Conservation (phyloP, 345 rosid species). For the Geranium rotundifolium region DNA sequence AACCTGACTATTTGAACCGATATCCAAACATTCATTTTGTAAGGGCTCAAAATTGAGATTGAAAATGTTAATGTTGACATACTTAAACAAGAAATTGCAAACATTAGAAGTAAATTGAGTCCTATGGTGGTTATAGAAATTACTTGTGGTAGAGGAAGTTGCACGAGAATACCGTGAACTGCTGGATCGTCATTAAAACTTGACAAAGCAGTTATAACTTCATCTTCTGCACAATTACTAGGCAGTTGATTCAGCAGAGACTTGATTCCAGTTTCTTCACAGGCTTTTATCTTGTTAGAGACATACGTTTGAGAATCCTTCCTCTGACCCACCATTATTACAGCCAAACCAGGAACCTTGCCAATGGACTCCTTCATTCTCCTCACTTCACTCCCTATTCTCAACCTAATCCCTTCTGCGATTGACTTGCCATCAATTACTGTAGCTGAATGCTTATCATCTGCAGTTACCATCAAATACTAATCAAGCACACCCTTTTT, state of each 20-base stretch:
- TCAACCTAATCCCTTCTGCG: slow-evolving; percentile 58
- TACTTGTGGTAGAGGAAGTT: slow-evolving; percentile 91
- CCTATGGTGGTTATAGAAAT: slow-evolving; percentile 19
- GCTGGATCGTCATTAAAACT: slow-evolving; percentile 51
- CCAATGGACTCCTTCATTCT: slow-evolving; percentile 64
- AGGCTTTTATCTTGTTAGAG: slow-evolving; percentile 70
- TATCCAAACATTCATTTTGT: not conserved
- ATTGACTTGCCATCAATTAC: slow-evolving; percentile 71
- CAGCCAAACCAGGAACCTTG: slow-evolving; percentile 81
- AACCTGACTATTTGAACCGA: not conserved
- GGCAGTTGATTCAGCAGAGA: slow-evolving; percentile 53
- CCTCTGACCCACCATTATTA: slow-evolving; percentile 68
- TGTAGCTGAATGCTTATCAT: slow-evolving; percentile 25
- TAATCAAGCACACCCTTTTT: slow-evolving; percentile 3
- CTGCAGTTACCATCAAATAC: slow-evolving; percentile 25
- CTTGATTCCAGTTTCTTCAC: slow-evolving; percentile 78
- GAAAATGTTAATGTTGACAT: slow-evolving; percentile 5
- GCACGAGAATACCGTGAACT: slow-evolving; percentile 82
- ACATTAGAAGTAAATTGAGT: slow-evolving; percentile 5
- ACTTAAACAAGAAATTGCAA: not conserved
- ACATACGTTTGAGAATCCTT: slow-evolving; percentile 74
- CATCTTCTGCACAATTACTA: slow-evolving; percentile 44
- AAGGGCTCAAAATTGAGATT: not conserved
- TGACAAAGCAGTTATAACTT: slow-evolving; percentile 31
- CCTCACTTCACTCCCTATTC: slow-evolving; percentile 43